Evolutionary conservation across 805 yeast genomes (phyloP).

Genomic region (Candida loeiensis): DNA sequence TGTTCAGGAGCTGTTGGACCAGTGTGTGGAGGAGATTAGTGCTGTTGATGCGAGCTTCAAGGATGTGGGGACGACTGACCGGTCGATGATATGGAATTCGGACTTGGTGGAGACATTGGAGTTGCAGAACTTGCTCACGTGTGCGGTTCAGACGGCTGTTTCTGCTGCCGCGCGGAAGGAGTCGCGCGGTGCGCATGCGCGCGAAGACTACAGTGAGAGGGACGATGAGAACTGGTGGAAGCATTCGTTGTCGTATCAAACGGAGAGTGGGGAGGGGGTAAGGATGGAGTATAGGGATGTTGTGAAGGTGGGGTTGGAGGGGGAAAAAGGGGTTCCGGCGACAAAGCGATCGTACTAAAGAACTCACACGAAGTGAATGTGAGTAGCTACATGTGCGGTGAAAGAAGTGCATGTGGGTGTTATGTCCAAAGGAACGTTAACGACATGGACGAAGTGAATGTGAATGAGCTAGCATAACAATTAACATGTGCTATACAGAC

Average conservation of each 20-base stretch:
- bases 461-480: too few species aligned
- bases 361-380: background rate
- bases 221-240: constrained; percentile 97
- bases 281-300: constrained; percentile 82
- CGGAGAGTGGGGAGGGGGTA: constrained; percentile 63
- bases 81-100: constrained; percentile 98
- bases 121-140: constrained; percentile 91
- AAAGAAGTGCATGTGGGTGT: too few species aligned
- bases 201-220: constrained; percentile 95
- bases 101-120: constrained; percentile 95
- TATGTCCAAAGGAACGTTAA: too few species aligned
- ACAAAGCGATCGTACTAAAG: constrained; percentile 86
- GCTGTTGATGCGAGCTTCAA: constrained; percentile 70
- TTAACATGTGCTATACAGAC: too few species aligned
- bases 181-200: constrained; percentile 99
- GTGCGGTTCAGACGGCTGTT: constrained; percentile 93
- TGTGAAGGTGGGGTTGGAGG: constrained; percentile 79
- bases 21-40: constrained; percentile 78
- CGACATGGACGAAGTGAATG: too few species aligned
- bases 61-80: constrained; percentile 83
- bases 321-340: constrained; percentile 94
- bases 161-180: constrained; percentile 95
- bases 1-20: constrained; percentile 85
- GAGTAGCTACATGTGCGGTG: too few species aligned
- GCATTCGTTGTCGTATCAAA: constrained; percentile 93